These are phyloP conservation scores for Naganishia sp. DNA, from an alignment of 1,284 basidiomycete species.

Conservation along the genomic window DNA sequence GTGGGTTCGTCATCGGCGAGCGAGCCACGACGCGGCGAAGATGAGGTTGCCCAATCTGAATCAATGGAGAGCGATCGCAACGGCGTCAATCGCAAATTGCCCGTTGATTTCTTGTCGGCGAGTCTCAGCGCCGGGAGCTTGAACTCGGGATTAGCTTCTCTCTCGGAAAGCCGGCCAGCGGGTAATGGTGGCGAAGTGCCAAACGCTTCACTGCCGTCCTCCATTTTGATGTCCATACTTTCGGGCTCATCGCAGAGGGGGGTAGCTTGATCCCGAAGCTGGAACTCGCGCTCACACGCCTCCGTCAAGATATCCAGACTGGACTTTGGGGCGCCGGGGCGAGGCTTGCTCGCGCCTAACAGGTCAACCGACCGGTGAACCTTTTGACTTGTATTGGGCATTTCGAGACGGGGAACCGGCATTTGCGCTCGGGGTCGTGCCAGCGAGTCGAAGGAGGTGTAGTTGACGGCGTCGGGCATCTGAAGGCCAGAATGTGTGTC, in stretches of 20 bases:
- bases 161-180: constrained; percentile 22
- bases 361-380: constrained; percentile 32
- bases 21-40: background rate
- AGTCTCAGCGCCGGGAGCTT: constrained; percentile 31
- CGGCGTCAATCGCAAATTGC: constrained; percentile 8
- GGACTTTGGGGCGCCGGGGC: constrained; percentile 44
- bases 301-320: constrained; percentile 51
- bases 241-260: constrained; percentile 42
- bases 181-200: constrained; percentile 28
- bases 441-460: constrained; percentile 24
- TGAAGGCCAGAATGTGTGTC: constrained; percentile 3
- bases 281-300: constrained; percentile 44
- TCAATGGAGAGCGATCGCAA: constrained; percentile 19
- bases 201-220: constrained; percentile 5
- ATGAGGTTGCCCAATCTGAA: constrained; percentile 13
- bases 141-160: constrained; percentile 28
- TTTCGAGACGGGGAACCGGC: constrained; percentile 15
- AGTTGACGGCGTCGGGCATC: constrained; percentile 24
- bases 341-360: constrained; percentile 26
- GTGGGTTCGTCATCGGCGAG: constrained; percentile 13
- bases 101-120: background rate
- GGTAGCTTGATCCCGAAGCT: constrained; percentile 39
- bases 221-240: constrained; percentile 38
- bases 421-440: constrained; percentile 15
- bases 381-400: constrained; percentile 27